Evolutionary conservation across 257 asterid species (phyloP).

Genomic region (Eucommia ulmoides): DNA sequence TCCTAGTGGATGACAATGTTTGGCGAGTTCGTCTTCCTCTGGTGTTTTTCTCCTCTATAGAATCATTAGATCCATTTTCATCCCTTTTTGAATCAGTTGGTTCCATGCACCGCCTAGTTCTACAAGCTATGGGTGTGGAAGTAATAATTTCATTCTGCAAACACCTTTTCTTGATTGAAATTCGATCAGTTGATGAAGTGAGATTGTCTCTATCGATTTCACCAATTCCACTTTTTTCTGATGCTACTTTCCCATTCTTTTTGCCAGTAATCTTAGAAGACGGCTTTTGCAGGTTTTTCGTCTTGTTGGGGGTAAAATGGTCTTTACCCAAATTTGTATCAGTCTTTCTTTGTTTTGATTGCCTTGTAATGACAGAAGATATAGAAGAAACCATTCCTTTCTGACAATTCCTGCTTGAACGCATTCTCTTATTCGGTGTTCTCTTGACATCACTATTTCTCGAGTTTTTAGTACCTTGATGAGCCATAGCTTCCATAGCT

Average conservation of each 20-base stretch:
- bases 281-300: conserved; percentile 10
- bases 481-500: conserved; percentile 68
- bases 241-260: conserved; percentile 11
- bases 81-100: no score
- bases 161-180: conserved; percentile 10
- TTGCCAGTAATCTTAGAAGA: conserved; percentile 7
- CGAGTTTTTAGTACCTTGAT: conserved; percentile 20
- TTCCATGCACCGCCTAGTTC: no score
- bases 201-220: no score
- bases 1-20: no score
- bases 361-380: conserved; percentile 24
- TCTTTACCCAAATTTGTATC: conserved; percentile 10
- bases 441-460: conserved; percentile 8
- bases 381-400: conserved; percentile 19
- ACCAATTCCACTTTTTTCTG: no score
- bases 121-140: no score
- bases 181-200: conserved; percentile 5
- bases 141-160: no score
- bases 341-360: conserved; percentile 22
- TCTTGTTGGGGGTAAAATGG: conserved; percentile 6
- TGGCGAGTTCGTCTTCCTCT: no score
- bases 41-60: no score
- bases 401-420: conserved; percentile 11
- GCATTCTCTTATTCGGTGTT: conserved; percentile 9
- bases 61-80: no score